These are phyloP conservation scores for Saccharomycopsis sp. DNA, from an alignment of 805 yeast species.

Conservation along the genomic window DNA sequence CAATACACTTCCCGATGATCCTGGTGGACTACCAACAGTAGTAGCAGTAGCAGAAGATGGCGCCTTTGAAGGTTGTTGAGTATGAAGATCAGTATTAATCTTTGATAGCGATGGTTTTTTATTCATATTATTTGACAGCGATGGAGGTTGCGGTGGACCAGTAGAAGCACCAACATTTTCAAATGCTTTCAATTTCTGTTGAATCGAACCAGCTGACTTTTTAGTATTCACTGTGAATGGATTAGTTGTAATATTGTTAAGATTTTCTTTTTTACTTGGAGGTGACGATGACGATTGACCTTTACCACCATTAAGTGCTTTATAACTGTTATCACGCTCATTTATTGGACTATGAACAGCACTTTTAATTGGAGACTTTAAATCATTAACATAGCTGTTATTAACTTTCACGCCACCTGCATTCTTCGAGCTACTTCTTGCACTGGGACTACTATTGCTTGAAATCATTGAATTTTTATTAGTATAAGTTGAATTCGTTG, in stretches of 20 bases:
- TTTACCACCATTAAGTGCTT: slow-evolving; percentile 12
- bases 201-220: slow-evolving; percentile 2
- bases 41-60: no score
- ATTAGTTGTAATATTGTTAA: not conserved
- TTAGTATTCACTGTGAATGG: not conserved
- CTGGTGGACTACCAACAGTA: no score
- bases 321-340: slow-evolving; percentile 10
- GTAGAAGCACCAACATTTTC: not conserved
- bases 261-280: not conserved
- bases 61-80: slow-evolving; percentile 1
- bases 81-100: slow-evolving; percentile 4
- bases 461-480: slow-evolving; percentile 9
- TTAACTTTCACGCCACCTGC: not conserved
- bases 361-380: not conserved
- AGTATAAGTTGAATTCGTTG: slow-evolving; percentile 11
- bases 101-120: slow-evolving; percentile 11
- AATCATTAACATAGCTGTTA: not conserved
- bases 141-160: slow-evolving; percentile 15
- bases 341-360: slow-evolving; percentile 1
- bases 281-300: not conserved
- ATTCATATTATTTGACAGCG: slow-evolving; percentile 3
- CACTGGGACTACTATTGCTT: not conserved
- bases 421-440: not conserved
- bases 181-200: slow-evolving; percentile 1
- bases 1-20: no score